These are phyloP conservation scores for Aureobasidium uvarum DNA, from an alignment of 2,329 filamentous ascomycete species.

Conservation along the genomic window DNA sequence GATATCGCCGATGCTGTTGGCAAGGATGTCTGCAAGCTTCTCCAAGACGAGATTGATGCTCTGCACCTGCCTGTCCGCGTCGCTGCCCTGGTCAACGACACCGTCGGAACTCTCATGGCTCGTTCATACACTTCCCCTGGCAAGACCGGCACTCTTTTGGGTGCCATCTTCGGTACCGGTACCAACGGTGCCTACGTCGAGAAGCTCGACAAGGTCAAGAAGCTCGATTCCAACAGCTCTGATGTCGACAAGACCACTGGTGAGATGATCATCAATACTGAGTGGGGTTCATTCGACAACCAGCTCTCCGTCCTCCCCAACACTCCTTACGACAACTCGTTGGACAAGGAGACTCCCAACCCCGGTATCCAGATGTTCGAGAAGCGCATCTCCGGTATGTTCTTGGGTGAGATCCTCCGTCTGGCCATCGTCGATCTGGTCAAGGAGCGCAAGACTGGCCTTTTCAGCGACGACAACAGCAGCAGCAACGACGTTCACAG, in stretches of 20 bases:
- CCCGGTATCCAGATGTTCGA: slow-evolving; percentile 98
- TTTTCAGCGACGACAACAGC: slow-evolving; percentile 76
- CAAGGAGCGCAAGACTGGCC: slow-evolving; percentile 61
- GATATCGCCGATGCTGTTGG: slow-evolving; percentile 93
- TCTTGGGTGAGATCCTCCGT: slow-evolving; percentile 89
- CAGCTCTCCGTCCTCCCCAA: slow-evolving; percentile 81
- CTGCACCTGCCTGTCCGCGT: slow-evolving; percentile 86
- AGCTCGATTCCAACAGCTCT: slow-evolving; percentile 55
- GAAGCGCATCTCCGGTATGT: slow-evolving; percentile 98
- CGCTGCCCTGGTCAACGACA: slow-evolving; percentile 96
- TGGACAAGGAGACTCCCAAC: slow-evolving; percentile 81
- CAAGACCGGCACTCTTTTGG: slow-evolving; percentile 82
- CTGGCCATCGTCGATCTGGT: slow-evolving; percentile 71
- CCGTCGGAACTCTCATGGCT: slow-evolving; percentile 95
- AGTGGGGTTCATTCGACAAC: slow-evolving; percentile 99
- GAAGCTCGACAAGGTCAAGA: slow-evolving; percentile 81
- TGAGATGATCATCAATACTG: slow-evolving; percentile 96
- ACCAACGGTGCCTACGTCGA: slow-evolving; percentile 98
- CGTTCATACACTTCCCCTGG: slow-evolving; percentile 91
- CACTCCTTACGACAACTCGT: slow-evolving; percentile 74
- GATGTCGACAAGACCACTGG: slow-evolving; percentile 69
- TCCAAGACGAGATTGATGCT: slow-evolving; percentile 86
- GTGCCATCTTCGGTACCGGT: slow-evolving; percentile 95
- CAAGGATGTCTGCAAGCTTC: slow-evolving; percentile 86
- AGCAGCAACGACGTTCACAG: slow-evolving; percentile 65